Conservation (phyloP, 331 rosid species). For the Phaseolus coccineus region DNA sequence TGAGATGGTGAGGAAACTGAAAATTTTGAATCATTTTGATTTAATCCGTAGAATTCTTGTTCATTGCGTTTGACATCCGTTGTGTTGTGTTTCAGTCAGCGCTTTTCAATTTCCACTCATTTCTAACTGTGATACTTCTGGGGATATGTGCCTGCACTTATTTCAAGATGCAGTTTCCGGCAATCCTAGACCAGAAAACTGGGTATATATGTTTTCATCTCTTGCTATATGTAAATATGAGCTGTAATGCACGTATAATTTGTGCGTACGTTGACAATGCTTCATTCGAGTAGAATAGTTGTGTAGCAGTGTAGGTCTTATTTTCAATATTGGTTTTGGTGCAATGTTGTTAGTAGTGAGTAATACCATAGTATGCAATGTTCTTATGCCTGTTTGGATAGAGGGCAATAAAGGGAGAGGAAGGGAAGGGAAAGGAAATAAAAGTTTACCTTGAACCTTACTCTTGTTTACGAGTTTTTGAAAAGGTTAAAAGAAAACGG, state of each 20-base stretch:
- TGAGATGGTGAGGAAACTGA: slow-evolving; percentile 43
- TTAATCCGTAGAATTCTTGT: neutral
- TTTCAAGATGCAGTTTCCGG: slow-evolving; percentile 64
- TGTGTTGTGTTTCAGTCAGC: slow-evolving; percentile 54
- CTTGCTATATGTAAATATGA: neutral
- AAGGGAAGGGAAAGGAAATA: neutral
- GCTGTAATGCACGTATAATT: neutral
- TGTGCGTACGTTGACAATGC: neutral
- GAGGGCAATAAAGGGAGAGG: neutral
- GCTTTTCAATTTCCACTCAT: slow-evolving; percentile 63
- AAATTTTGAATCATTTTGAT: slow-evolving; percentile 3
- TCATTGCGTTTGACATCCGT: slow-evolving; percentile 31
- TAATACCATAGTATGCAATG: neutral
- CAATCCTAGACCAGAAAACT: slow-evolving; percentile 57
- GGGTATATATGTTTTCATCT: slow-evolving; percentile 46
- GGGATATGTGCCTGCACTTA: slow-evolving; percentile 61
- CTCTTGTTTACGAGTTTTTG: slow-evolving; percentile 12
- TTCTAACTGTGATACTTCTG: slow-evolving; percentile 59
- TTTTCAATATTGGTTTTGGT: slow-evolving; percentile 20
- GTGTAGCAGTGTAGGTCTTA: neutral
- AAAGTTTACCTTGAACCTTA: slow-evolving; percentile 1
- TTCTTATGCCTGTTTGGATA: neutral
- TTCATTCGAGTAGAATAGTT: slow-evolving; percentile 5
- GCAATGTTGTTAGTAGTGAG: neutral
- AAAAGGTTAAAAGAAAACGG: neutral